A percentile compares a stretch with the other conserved stretches of the same genome.
These are phyloP conservation scores for Kokia cookei DNA, from an alignment of 441 rosid species.

Conservation along the genomic window DNA sequence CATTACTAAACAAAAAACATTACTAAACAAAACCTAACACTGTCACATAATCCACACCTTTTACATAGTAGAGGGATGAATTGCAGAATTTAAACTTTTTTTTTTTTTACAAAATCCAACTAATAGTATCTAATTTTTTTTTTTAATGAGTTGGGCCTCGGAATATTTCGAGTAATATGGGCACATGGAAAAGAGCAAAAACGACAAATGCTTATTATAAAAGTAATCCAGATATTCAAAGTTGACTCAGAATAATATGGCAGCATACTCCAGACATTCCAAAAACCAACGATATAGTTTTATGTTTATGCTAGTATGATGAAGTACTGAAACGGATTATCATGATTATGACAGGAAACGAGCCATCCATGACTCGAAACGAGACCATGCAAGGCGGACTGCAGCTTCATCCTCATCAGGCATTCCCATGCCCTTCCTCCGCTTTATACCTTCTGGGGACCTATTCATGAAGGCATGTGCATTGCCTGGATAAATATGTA, in stretches of 20 bases:
- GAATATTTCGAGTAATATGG: too few species aligned
- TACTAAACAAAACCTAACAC: too few species aligned
- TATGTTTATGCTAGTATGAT: background rate
- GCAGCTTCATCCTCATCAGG: conserved; percentile 79
- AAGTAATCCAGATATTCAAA: background rate
- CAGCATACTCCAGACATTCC: background rate
- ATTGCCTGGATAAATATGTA: conserved; percentile 69
- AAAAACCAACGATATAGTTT: background rate
- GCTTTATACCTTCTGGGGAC: conserved; percentile 63
- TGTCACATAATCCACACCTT: too few species aligned
- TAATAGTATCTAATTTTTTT: too few species aligned
- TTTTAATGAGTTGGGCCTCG: too few species aligned
- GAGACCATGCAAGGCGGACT: conserved; percentile 86
- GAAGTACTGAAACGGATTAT: background rate
- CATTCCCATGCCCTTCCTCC: conserved; percentile 85
- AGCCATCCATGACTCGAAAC: conserved; percentile 85
- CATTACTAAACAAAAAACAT: too few species aligned
- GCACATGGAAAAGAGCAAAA: too few species aligned
- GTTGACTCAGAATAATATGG: background rate
- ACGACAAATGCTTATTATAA: background rate
- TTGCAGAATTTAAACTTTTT: too few species aligned
- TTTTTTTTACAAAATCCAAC: too few species aligned
- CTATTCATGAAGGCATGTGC: conserved; percentile 82
- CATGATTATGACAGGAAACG: conserved; percentile 29
- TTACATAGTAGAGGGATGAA: too few species aligned